phyloP scores from a whole-genome alignment of 352 stramenopile species.

The Pythium monospermum region DNA sequence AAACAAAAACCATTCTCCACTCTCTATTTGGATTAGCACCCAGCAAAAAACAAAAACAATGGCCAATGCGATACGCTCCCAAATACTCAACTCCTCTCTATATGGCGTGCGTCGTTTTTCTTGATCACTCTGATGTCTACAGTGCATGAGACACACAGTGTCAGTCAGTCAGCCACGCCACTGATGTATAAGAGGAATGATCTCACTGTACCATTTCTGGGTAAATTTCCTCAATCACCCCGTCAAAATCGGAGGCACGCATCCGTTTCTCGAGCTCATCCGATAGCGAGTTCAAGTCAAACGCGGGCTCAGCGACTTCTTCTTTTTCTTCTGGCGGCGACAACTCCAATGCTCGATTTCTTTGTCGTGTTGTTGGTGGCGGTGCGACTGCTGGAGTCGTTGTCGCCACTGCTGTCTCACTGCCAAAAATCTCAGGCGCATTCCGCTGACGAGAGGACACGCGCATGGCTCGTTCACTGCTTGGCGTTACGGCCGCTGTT shows the following conservation, averaged over 20 bases:
- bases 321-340: constrained; percentile 5
- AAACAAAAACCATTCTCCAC: too few species aligned
- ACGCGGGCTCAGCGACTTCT: too few species aligned
- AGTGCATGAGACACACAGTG: too few species aligned
- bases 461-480: background rate
- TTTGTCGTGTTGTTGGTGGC: background rate
- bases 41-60: too few species aligned
- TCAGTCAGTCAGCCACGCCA: too few species aligned
- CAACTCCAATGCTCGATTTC: constrained; percentile 10
- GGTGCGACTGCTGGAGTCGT: too few species aligned
- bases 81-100: too few species aligned
- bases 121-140: too few species aligned
- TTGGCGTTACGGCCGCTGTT: background rate
- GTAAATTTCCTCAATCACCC: constrained; percentile 12
- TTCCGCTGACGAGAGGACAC: constrained; percentile 1
- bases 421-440: background rate
- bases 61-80: too few species aligned
- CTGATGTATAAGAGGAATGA: too few species aligned
- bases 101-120: too few species aligned
- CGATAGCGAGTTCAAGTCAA: constrained; percentile 4
- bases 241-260: constrained; percentile 18
- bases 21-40: too few species aligned
- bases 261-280: constrained; percentile 6
- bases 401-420: background rate
- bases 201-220: constrained; percentile 23